Percentiles rank a stretch among this genome's conserved stretches.
Conservation (phyloP, 306 rosid genomes). For the Geum urbanum region DNA sequence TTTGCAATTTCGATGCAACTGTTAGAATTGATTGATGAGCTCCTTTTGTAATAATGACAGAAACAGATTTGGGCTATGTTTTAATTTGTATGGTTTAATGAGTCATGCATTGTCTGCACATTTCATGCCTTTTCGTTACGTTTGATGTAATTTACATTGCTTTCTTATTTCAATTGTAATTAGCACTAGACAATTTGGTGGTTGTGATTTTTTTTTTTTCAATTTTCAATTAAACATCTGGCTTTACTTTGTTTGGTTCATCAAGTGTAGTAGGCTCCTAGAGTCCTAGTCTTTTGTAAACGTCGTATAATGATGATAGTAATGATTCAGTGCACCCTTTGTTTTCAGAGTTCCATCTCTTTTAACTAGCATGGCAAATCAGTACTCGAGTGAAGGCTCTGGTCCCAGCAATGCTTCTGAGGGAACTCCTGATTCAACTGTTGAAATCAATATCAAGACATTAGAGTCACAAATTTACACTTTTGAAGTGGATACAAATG, state of each 20-base stretch:
- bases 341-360: conserved; percentile 23
- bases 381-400: conserved; percentile 56
- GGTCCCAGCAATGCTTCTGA: conserved; percentile 42
- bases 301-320: neutral
- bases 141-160: neutral
- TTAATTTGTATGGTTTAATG: neutral
- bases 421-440: conserved; percentile 55
- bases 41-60: neutral
- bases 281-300: neutral
- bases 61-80: no score
- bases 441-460: conserved; percentile 88
- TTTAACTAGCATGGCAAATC: conserved; percentile 61
- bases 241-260: neutral
- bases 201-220: neutral
- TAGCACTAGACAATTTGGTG: neutral
- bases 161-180: neutral
- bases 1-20: neutral
- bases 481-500: conserved; percentile 78
- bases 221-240: neutral
- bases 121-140: neutral
- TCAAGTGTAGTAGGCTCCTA: neutral
- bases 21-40: neutral
- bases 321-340: conserved; percentile 23
- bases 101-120: neutral
- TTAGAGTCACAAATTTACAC: conserved; percentile 67